Evolutionary conservation across 345 rosid species (phyloP), one percentile per base, ranked within the genome.

Genomic region (Ricinus communis): DNA sequence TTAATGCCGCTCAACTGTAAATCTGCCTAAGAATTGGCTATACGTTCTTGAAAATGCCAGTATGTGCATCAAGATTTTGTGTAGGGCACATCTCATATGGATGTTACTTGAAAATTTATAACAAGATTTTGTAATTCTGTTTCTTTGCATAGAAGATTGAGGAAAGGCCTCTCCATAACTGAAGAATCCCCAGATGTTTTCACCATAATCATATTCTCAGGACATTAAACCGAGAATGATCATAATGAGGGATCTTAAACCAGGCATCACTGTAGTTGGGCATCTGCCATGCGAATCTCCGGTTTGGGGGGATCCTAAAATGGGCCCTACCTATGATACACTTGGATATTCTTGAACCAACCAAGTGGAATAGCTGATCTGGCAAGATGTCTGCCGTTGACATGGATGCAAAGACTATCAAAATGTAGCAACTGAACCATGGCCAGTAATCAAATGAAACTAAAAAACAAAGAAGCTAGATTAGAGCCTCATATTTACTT

Each of bases 401-500:
- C 40, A 69, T 55, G 71, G 72, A 22, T 16, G 30, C 74, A 43
- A 31, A 66, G 41, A 25, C 64, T 69, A 68, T 61, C 68, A 75
- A 12, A 76, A 74, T 69, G 61, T 59, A 14, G 67, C 53, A 28
- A 62, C 31, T 38, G 69, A 76, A 70, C 75, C 70, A 70, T 40
- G 46, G 54, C 88, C 81, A 40, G 70, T 71, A 72, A 74, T 58
- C 55, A 56, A 40, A 54, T 30, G 45, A 58, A 62, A 63, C 62
- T 28, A 55, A 8, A 71, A 31, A 51, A 70, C 43, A 65, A 33
- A 43, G 5, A 16, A 36, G 13, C 14, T 24, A 52, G 40, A 75
- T 59, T 6, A 62, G 41, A 71, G 75, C 86, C 89, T 85, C 85
- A 75, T 28, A 19, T 70, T 82, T 62, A 54, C 72, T 70, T 60